phyloP scores from a whole-genome alignment of 176 grass and related monocot genomes.

The Urochloa ruziziensis region DNA sequence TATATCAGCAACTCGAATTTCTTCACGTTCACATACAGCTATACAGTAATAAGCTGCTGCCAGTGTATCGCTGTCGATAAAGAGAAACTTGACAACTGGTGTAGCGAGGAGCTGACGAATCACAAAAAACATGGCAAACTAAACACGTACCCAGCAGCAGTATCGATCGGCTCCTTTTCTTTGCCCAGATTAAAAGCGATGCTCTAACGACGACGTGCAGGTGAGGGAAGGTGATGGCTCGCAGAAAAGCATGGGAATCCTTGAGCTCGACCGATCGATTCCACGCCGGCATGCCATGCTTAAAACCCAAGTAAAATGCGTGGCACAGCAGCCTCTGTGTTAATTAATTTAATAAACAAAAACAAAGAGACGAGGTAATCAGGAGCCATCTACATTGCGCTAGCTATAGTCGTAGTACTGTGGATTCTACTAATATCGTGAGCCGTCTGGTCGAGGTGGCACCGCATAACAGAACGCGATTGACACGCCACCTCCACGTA shows the following conservation, averaged over 20 bases:
- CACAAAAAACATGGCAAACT: slow-evolving; percentile 12
- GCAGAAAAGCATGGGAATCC: slow-evolving; percentile 30
- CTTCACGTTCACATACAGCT: not conserved
- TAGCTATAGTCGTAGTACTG: too few species aligned
- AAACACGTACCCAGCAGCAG: slow-evolving; percentile 25
- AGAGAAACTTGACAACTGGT: not conserved
- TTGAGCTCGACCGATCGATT: not conserved
- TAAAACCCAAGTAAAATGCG: slow-evolving; percentile 43
- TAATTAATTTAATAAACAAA: not conserved
- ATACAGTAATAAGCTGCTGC: not conserved
- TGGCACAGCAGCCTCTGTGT: not conserved
- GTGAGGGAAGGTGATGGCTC: slow-evolving; percentile 22
- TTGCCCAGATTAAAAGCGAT: slow-evolving; percentile 35
- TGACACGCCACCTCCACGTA: slow-evolving; percentile 35
- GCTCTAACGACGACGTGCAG: slow-evolving; percentile 36
- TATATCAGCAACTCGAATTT: not conserved
- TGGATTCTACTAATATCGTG: not conserved
- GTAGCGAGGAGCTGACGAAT: not conserved
- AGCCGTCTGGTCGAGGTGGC: slow-evolving; percentile 20
- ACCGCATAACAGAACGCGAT: slow-evolving; percentile 17
- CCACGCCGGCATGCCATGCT: slow-evolving; percentile 28
- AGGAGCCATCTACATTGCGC: not conserved
- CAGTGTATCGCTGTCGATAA: not conserved
- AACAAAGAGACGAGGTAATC: not conserved
- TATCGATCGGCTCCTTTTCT: slow-evolving; percentile 20